Base-by-base conservation (phyloP, 2,329 filamentous ascomycete genomes). In the Penicillium psychrosexuale region DNA sequence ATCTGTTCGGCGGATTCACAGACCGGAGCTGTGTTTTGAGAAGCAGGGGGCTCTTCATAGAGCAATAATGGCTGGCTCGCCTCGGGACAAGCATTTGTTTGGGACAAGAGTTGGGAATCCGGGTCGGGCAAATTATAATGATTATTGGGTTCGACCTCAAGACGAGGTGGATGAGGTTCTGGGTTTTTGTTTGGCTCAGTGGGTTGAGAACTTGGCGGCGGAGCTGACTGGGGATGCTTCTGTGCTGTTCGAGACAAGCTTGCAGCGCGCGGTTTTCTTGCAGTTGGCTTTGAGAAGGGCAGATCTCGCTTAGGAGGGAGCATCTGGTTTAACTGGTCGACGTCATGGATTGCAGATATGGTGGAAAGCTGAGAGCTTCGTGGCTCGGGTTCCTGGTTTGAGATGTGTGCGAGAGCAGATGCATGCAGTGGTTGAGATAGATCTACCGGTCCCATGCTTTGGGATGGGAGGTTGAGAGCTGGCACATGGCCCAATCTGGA, bases 241-340 rank as follows among this genome's bases (percentile, higher is more conserved):
- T 37, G 30, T 15, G 30, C 15, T 22, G 55, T 31, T 45, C 36
- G 56, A 2, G 60, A 15, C 8, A 22, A 4, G n/a, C 28, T 40
- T 34, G 27, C 19, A 34, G 47, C 15, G 8, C 19, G 27, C 3
- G 17, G 17, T 11, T 46, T 57, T 63, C 48, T 67, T 68, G 28
- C 58, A 36, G 15, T 51, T 60, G 19, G 63, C 51, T 66, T 73
- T 27, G 65, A 50, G 52, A 78, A 78, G 3, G 76, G 76, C 0
- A 78, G 66, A 15, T 72, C 65, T 56, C 76, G 60, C 56, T 69
- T 76, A 19, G 76, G 76, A 15, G 76, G 76, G n/a, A 78, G 64
- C 48, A 70, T 62, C 43, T 72, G 59, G 31, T 69, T 66, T 5
- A 75, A 61, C n/a, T 63, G 56, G 24, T 69, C 58, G 7, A 61